Conservation (phyloP, 106 monocot genomes). For the Vanilla planifolia region DNA sequence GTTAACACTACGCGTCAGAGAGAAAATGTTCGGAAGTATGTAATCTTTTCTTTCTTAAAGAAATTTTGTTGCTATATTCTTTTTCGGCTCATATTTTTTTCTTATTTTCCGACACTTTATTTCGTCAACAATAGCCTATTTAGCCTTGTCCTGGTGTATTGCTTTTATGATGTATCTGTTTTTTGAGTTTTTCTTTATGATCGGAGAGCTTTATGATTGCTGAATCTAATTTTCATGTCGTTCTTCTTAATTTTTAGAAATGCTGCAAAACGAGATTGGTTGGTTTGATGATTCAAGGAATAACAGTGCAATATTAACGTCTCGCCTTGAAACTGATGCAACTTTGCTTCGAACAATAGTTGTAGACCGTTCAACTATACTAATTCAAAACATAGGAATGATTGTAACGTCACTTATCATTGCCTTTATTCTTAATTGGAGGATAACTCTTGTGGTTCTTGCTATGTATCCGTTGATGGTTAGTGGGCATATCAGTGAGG, state of each 20-base stretch:
- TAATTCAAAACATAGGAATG: constrained; percentile 92
- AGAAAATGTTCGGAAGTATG: constrained; percentile 81
- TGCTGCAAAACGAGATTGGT: constrained; percentile 83
- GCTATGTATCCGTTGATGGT: constrained; percentile 88
- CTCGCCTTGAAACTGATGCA: constrained; percentile 86
- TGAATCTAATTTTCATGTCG: too few species aligned
- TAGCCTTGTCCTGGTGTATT: too few species aligned
- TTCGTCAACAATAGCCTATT: too few species aligned
- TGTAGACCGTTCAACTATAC: constrained; percentile 82
- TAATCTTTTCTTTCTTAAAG: neutral
- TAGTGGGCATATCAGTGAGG: constrained; percentile 92
- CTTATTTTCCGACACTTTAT: too few species aligned
- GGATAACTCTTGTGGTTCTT: constrained; percentile 80
- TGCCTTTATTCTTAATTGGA: constrained; percentile 90
- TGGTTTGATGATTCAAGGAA: constrained; percentile 77
- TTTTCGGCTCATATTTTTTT: too few species aligned
- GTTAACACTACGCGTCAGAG: constrained; percentile 83
- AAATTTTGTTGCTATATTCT: too few species aligned
- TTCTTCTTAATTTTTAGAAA: constrained; percentile 42
- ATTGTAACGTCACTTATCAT: constrained; percentile 80
- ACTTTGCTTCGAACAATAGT: constrained; percentile 72
- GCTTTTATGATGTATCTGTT: neutral
- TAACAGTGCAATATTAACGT: constrained; percentile 64
- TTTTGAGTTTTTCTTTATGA: too few species aligned
- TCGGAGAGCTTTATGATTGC: too few species aligned